phyloP scores from a whole-genome alignment of 257 asterid species.

The Gardenia jasminoides region DNA sequence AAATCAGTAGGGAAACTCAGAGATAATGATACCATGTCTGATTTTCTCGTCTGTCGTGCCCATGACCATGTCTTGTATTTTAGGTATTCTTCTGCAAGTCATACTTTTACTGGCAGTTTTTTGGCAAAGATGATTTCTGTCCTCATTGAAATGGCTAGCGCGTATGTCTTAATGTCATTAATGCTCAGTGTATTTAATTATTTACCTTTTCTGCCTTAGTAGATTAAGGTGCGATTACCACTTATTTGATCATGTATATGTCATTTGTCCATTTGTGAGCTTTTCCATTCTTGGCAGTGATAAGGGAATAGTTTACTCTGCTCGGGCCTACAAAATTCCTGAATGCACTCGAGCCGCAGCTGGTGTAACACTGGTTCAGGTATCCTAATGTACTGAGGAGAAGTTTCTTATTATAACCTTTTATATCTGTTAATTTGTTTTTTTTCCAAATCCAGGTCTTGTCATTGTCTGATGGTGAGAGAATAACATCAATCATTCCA shows the following conservation, averaged over 20 bases:
- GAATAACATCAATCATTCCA: slow-evolving; percentile 93
- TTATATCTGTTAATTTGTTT: slow-evolving; percentile 19
- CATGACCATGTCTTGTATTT: slow-evolving; percentile 91
- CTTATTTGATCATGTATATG: not conserved
- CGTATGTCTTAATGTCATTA: not conserved
- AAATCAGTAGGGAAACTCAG: slow-evolving; percentile 95
- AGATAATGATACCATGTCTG: slow-evolving; percentile 90
- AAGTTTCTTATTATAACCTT: slow-evolving; percentile 6
- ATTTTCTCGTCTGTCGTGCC: slow-evolving; percentile 89
- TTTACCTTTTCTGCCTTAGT: not conserved
- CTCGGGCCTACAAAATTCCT: slow-evolving; percentile 89
- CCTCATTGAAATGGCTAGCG: not conserved
- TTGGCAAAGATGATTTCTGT: not conserved
- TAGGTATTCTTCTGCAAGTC: slow-evolving; percentile 52
- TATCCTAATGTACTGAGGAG: slow-evolving; percentile 26
- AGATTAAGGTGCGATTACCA: not conserved
- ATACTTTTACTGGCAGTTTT: not conserved
- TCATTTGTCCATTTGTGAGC: not conserved
- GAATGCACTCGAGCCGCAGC: slow-evolving; percentile 96
- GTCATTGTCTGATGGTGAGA: slow-evolving; percentile 92
- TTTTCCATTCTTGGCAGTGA: slow-evolving; percentile 51
- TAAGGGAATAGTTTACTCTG: slow-evolving; percentile 85
- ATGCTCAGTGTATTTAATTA: not conserved
- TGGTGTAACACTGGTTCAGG: slow-evolving; percentile 92
- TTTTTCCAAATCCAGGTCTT: slow-evolving; percentile 57